phyloP scores from a whole-genome alignment of 768 basidiomycete genomes.

The Tulasnella sp. region DNA sequence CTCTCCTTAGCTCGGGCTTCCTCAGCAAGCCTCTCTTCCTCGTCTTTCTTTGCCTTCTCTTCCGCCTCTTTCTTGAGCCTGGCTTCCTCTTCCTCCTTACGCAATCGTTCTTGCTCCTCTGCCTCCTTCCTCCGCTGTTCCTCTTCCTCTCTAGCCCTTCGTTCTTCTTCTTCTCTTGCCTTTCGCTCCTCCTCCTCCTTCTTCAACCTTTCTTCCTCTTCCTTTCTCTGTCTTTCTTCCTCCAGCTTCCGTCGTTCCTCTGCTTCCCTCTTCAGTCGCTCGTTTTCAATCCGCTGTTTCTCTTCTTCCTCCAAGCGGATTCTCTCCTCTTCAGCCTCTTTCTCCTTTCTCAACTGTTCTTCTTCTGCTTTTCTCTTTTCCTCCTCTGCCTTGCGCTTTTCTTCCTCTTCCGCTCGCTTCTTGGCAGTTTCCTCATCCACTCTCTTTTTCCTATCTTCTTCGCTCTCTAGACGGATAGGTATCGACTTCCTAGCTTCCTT shows the following conservation, averaged over 20 bases:
- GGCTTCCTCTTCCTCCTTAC: conserved; percentile 16
- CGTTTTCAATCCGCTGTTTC: conserved; percentile 6
- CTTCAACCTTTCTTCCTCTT: conserved; percentile 24
- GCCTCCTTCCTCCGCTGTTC: conserved; percentile 23
- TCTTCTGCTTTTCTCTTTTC: conserved; percentile 29
- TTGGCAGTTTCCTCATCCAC: conserved; percentile 21
- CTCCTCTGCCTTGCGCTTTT: conserved; percentile 25
- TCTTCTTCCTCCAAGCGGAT: not conserved
- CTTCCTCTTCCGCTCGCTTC: not conserved
- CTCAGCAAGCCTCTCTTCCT: conserved; percentile 27
- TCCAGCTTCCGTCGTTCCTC: conserved; percentile 26
- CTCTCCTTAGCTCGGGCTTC: conserved; percentile 22
- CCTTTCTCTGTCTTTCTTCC: conserved; percentile 23
- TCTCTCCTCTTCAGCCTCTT: conserved; percentile 35
- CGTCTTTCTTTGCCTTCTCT: conserved; percentile 23
- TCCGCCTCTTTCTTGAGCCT: conserved; percentile 28
- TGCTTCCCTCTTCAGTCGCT: conserved; percentile 32
- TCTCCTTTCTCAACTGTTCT: conserved; percentile 31
- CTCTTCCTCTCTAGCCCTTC: conserved; percentile 19
- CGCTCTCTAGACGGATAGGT: conserved; percentile 51
- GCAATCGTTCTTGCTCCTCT: conserved; percentile 22
- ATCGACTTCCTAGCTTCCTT: conserved; percentile 23
- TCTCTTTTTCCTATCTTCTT: conserved; percentile 40
- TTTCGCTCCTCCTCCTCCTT: conserved; percentile 20
- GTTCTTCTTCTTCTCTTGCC: conserved; percentile 25